Evolutionary conservation across 306 rosid species (phyloP), one percentile per base, ranked within the genome.

Genomic region (Begonia masoniana): DNA sequence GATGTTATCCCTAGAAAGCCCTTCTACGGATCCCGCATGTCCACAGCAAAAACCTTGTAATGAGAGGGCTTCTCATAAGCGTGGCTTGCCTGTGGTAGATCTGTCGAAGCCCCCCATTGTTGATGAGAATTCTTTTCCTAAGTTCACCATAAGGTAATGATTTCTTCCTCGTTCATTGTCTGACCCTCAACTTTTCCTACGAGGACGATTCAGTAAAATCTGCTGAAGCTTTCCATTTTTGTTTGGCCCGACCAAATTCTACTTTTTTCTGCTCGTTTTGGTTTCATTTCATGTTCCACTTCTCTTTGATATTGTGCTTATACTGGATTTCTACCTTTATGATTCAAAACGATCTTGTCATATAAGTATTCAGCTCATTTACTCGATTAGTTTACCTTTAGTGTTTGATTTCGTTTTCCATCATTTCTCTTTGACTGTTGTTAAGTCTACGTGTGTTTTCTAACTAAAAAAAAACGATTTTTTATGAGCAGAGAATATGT

Each of bases 1-100:
- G 85, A 79, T 79, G 85, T 79, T 79, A 72, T 75, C 85, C 78
- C 65, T 66, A 71, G 84, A 71, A 68, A 71, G 66, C 48, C 72
- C 60, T 73, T 77, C 75, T 66, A 63, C 81, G 71, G 81, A 78
- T 75, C 78, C 78, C 59, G 54, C 73, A 56, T 63, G 58, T 58
- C 68, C 50, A 55, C 68, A 62, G 4, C 74, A 70, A 62, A 74
- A 41, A 60, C 42, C 52, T 13, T 14, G 53, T 35, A 50, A 53
- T 62, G 73, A 75, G 65, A 65, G 57, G 47, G 24, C 78, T 63
- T 62, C 67, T 67, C 64, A 56, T 46, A 42, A 52, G 36, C 61
- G 62, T 31, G 51, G 68, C 57, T 59, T 59, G 56, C 70, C 74
- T 15, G 72, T 60, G 50, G 63, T 55, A 61, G 78, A 72, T 72